Evolutionary conservation across 2,329 filamentous ascomycete species (phyloP), one percentile per base, ranked within the genome.

Genomic region (Drechslerella stenobrocha): DNA sequence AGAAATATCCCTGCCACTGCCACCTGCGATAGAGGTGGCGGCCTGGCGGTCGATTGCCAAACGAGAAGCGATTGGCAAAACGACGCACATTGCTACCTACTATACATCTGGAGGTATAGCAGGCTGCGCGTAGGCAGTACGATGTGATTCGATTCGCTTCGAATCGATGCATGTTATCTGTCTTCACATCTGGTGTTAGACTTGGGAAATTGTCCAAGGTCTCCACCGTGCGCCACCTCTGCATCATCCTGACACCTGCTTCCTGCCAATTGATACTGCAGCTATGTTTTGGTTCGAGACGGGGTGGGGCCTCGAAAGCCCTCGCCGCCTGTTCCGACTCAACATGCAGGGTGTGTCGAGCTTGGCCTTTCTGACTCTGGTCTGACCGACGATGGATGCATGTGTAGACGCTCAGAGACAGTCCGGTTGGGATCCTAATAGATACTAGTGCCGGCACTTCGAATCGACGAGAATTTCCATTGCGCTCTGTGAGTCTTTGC

Each of bases 11-110:
- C 52, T 60, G 63, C 47, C 44, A 11, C 5, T 30, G 28, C 28
- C 28, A 30, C 28, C 28, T 30, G 28, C 28, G 11, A 30, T 11
- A 5, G n/a, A n/a, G 44, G 37, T 46, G 52, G 23, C 45, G 37
- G 24, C 22, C 51, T 52, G n/a, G 35, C 45, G 23, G 24, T 56
- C 35, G 52, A 53, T 48, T 47, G 58, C 28, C 47, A 66, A 47
- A 58, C 48, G 28, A 40, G 60, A 66, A 66, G 60, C 60, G 60
- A 66, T 66, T 66, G 47, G 60, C 57, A 66, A 52, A 44, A 52
- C 11, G 28, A 30, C n/a, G n/a, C n/a, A n/a, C n/a, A n/a, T n/a
- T n/a, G 32, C 37, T 34, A 26, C 45, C 30, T 42, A 55, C 15
- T 2, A 30, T 24, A 23, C 23, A 48, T 51, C 53, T 58, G 53